Conservation (phyloP, 1,284 basidiomycete species). For the Apiotrichum gamsii region DNA sequence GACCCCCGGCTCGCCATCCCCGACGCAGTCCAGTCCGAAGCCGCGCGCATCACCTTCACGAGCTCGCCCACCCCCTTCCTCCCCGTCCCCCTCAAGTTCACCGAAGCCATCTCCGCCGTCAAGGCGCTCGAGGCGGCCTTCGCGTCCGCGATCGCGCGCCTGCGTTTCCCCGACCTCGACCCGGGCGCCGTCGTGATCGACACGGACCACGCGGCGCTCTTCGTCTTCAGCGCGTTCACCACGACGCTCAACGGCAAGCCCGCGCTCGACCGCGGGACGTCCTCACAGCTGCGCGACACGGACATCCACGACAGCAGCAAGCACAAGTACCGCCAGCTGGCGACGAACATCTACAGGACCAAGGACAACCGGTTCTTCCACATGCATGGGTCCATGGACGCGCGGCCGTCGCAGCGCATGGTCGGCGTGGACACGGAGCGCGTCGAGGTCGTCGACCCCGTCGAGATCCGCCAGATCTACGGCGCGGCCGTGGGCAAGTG, state of each 20-base stretch:
- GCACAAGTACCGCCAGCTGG: conserved; percentile 4
- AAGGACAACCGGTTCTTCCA: conserved; percentile 10
- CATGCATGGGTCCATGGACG: conserved; percentile 7
- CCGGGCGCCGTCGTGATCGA: neutral
- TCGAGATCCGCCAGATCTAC: conserved; percentile 6
- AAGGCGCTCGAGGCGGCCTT: conserved; percentile 14
- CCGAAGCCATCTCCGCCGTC: conserved; percentile 7
- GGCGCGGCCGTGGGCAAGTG: conserved; percentile 7
- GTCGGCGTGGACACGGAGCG: conserved; percentile 1
- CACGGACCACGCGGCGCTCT: conserved; percentile 12
- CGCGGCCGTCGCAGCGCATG: conserved; percentile 1
- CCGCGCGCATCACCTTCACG: neutral
- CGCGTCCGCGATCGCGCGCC: conserved; percentile 3
- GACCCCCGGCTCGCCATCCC: conserved; percentile 10
- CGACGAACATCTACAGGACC: conserved; percentile 8
- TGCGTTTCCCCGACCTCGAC: conserved; percentile 3
- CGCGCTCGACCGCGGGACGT: neutral
- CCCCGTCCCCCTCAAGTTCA: conserved; percentile 9
- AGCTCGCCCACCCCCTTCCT: conserved; percentile 6
- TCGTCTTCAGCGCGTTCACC: neutral
- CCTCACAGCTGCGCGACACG: neutral
- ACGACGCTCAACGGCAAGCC: conserved; percentile 2
- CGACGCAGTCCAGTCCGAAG: neutral
- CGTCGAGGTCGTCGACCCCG: neutral
- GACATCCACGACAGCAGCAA: conserved; percentile 2